These are phyloP conservation scores for Balamuthia mandrillaris DNA, from an alignment of 208 protist genomes.

Conservation along the genomic window DNA sequence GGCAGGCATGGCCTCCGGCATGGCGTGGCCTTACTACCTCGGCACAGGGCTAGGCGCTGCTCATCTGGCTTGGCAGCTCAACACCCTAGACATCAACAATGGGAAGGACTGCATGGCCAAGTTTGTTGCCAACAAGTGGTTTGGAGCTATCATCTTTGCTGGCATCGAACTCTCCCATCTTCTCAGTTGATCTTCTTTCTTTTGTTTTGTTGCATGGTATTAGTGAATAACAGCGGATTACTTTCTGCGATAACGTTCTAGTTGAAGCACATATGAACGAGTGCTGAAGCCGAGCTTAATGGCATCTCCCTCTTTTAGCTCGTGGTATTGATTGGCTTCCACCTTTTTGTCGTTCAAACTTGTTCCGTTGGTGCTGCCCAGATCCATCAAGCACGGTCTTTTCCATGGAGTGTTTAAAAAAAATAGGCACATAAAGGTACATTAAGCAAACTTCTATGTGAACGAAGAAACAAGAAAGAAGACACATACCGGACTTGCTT, in stretches of 20 bases:
- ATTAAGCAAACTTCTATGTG: too few species aligned
- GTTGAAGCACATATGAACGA: conserved; percentile 31
- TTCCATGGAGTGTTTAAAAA: background rate
- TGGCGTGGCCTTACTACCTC: conserved; percentile 37
- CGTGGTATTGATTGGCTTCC: conserved; percentile 1
- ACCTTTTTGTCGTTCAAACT: conserved; percentile 9
- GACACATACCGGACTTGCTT: background rate
- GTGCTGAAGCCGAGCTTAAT: background rate
- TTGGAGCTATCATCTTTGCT: conserved; percentile 26
- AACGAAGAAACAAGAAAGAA: background rate
- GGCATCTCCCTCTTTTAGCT: conserved; percentile 28
- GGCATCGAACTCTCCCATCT: conserved; percentile 14
- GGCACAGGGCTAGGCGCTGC: background rate
- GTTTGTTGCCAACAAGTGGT: conserved; percentile 54
- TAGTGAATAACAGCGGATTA: background rate
- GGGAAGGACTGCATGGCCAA: conserved; percentile 43
- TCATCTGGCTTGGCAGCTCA: conserved; percentile 66
- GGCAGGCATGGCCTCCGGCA: conserved; percentile 20
- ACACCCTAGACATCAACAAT: conserved; percentile 56
- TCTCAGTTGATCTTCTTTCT: too few species aligned
- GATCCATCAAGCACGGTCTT: conserved; percentile 26
- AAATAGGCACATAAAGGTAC: background rate
- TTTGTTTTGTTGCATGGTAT: background rate
- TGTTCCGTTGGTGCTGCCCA: conserved; percentile 30
- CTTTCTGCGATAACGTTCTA: background rate